Base-by-base conservation (phyloP, 176 grass and related monocot species). In the Oryza australiensis region DNA sequence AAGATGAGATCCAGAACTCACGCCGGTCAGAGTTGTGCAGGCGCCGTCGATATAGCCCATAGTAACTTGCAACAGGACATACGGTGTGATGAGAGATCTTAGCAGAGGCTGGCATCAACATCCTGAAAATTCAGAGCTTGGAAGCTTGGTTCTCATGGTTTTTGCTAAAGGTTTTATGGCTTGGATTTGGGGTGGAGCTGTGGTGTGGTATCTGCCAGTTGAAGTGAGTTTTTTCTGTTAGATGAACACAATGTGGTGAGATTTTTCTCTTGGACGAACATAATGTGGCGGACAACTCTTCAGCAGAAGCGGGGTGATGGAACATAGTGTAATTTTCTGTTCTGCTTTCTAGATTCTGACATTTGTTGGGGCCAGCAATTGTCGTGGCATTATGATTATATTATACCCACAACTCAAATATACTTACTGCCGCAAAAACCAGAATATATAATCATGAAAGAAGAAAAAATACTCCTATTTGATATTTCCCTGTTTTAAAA, bases 81-180 rank as follows among this genome's bases (percentile, higher is more conserved):
- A 55, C 34, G 27, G 42, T 65, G 30, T 27, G 71, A 85, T 27
- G 71, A 85, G 72, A 27, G 53, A 81, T 42, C 72, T 81, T 66
- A 70, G 64, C 77, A 57, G 66, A 75, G 22, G 73, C 78, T 55
- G 77, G 72, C 65, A 65, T 80, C 77, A 81, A 70, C 87, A 89
- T 89, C 42, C 65, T 81, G 42, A 85, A 81, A 80, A 42, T 76
- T 33, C 55, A 42, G 53, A 65, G 41, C 77, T 64, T 33, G 77
- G 24, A 81, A 77, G 77, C 26, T 77, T 65, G 76, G 33, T 55
- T 71, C 76, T 80, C 87, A 64, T 80, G 15, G 64, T 76, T 81
- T 41, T 32, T 76, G 34, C 74, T 23, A 26, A 66, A n/a, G n/a
- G n/a, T n/a, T n/a, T n/a, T n/a, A n/a, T n/a, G n/a, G n/a, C n/a